Base-by-base conservation (phyloP, 2,329 filamentous ascomycete species). In the Arthrobotrys musiformis region DNA sequence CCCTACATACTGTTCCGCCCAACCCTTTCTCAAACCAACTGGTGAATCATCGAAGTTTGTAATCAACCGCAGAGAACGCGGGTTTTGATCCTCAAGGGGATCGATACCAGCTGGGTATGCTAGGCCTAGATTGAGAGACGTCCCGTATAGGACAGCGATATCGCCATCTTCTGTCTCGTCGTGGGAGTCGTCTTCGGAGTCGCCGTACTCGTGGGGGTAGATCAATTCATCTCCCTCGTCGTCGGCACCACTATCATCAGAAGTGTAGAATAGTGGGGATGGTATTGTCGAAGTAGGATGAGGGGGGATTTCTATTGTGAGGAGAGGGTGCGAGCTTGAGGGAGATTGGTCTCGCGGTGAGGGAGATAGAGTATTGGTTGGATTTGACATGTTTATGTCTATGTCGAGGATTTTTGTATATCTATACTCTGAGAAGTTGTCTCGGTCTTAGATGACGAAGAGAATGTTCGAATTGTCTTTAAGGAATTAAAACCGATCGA, bases 11-110 rank as follows among this genome's bases (percentile, higher is more conserved):
- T 74, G 54, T 35, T 11, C 46, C 8, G 56, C 30, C 70, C 70
- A 67, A 26, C n/a, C 40, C 5, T 33, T 42, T 17, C 61, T 66
- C 24, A 67, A 37, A 35, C 28, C 11, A 11, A 17, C 26, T 11
- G 58, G 48, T 15, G 64, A 26, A 24, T 63, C 58, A 11, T 72
- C 58, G 37, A 72, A 72, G 8, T 64, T 48, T 7, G 58, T 33
- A 30, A n/a, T n/a, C n/a, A 72, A 72, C 11, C 48, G 26, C 22
- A 70, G 22, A 30, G 19, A 40, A 19, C 24, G n/a, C 9, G 30
- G 0, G 26, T 28, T 6, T 17, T 52, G 44, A 15, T 37, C 44
- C n/a, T 33, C 30, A 7, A 26, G 40, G 11, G 9, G n/a, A 42
- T 42, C n/a, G 7, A 24, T 24, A 3, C 33, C 28, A 8, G 33